A percentile compares a stretch with the other conserved stretches of the same genome.
Conservation (phyloP, 2,329 filamentous ascomycete genomes). For the Aspergillus clavatus region DNA sequence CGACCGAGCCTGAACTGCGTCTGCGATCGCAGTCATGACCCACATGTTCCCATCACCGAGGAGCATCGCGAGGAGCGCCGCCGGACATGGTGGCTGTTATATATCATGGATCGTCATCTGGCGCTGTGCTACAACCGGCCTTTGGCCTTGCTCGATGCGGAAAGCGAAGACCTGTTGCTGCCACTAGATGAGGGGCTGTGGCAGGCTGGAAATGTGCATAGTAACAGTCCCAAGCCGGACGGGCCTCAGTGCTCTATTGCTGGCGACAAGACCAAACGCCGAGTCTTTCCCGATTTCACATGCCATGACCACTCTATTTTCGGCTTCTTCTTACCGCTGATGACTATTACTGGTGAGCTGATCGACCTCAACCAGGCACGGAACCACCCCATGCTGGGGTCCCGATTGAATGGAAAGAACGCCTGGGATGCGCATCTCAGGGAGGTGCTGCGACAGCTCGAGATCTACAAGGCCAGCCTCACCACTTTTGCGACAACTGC, state of each 20-base stretch:
- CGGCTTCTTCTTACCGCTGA: slow-evolving; percentile 87
- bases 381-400: slow-evolving; percentile 80
- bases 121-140: slow-evolving; percentile 90
- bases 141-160: slow-evolving; percentile 77
- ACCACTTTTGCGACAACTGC: slow-evolving; percentile 34
- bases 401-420: slow-evolving; percentile 64
- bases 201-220: slow-evolving; percentile 75
- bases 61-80: slow-evolving; percentile 86
- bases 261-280: slow-evolving; percentile 43
- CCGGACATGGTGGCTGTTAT: slow-evolving; percentile 89
- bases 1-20: slow-evolving; percentile 34
- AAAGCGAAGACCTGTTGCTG: slow-evolving; percentile 76
- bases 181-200: slow-evolving; percentile 84
- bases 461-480: slow-evolving; percentile 74
- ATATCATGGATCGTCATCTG: slow-evolving; percentile 84
- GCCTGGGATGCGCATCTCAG: slow-evolving; percentile 76
- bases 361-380: slow-evolving; percentile 85
- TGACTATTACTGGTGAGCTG: slow-evolving; percentile 88
- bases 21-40: slow-evolving; percentile 25
- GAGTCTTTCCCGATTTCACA: slow-evolving; percentile 72
- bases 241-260: slow-evolving; percentile 33
- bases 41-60: slow-evolving; percentile 52
- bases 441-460: slow-evolving; percentile 75
- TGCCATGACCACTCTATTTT: slow-evolving; percentile 86
- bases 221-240: slow-evolving; percentile 41